Evolutionary conservation across 2,329 filamentous ascomycete genomes (phyloP).

Genomic region (Trichoderma lentiforme): DNA sequence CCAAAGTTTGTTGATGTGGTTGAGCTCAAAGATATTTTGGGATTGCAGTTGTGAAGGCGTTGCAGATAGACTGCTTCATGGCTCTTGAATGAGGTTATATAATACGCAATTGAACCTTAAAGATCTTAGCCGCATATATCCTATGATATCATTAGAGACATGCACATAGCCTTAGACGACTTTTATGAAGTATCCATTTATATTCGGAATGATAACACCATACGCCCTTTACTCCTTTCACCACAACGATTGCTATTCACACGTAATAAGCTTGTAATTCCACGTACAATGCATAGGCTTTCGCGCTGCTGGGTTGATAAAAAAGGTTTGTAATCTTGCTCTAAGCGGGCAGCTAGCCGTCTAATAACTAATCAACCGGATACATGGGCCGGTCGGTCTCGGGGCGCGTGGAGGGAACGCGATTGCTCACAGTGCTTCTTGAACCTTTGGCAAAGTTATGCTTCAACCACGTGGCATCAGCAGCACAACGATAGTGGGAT

Average conservation of each 20-base stretch:
- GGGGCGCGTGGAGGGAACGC: no score
- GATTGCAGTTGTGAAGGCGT: background rate
- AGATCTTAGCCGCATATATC: no score
- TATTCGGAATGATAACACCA: no score
- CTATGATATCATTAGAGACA: no score
- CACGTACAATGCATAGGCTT: no score
- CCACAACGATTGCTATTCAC: no score
- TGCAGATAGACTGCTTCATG: accelerated
- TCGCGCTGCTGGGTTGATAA: no score
- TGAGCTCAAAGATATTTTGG: background rate
- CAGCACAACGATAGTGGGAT: background rate
- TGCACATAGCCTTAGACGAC: no score
- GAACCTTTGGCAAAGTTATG: background rate
- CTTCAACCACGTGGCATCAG: background rate
- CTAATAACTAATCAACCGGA: background rate
- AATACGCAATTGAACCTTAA: no score
- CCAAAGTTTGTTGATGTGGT: background rate
- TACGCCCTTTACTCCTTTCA: no score
- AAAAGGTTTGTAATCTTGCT: background rate
- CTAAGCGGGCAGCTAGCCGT: background rate
- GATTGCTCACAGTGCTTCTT: background rate
- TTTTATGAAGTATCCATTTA: no score
- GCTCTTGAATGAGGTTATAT: background rate
- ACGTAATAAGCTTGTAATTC: no score
- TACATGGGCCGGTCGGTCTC: background rate